Evolutionary conservation across 805 yeast species (phyloP), one percentile per base, ranked within the genome.

Genomic region (Zygoascus biomembranicola): DNA sequence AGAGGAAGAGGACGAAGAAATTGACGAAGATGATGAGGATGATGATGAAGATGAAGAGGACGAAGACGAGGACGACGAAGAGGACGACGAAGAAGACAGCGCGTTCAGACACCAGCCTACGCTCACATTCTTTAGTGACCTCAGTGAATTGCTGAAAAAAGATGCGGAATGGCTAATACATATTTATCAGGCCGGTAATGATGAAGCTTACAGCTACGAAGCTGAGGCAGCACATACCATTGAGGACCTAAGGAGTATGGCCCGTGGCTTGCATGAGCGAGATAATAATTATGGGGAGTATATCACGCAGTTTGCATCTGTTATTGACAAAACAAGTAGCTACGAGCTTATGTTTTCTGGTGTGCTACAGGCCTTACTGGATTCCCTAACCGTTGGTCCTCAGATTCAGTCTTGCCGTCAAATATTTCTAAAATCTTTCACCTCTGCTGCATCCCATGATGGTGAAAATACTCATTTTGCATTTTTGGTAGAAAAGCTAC

Each of bases 341-440:
- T 87, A 82, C 69, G 96, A 89, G 64, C 70, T 90, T 35, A 74
- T 82, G 5, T 76, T 85, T 1, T 85, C 90, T 1, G 90, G 90
- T 0, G 65, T 87, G 6, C 73, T 85, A 8, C 71, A 73, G 5
- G 61, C 73, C 0, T 63, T 85, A 31, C 68, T 45, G 62, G 64
- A 23, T 49, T 56, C 16, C 52, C 66, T 45, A 55, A 62, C 71
- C n/a, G 63, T 62, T 14, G 54, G 49, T 1, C 35, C 46, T 9
- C 72, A 80, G 41, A 11, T 47, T 2, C 23, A 28, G 23, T 11
- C 5, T 14, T 67, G 71, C 57, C 62, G 60, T 5, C 51, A 59
- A 20, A 70, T 82, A 1, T 82, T 87, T 58, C 62, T 75, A 41
- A 52, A 61, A 8, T 68, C 68, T 1, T 80, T 79, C 47, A 69